Percentiles rank a stretch among this genome's conserved stretches.
Conservation (phyloP, 2,329 filamentous ascomycete genomes). For the Fusarium annulatum region DNA sequence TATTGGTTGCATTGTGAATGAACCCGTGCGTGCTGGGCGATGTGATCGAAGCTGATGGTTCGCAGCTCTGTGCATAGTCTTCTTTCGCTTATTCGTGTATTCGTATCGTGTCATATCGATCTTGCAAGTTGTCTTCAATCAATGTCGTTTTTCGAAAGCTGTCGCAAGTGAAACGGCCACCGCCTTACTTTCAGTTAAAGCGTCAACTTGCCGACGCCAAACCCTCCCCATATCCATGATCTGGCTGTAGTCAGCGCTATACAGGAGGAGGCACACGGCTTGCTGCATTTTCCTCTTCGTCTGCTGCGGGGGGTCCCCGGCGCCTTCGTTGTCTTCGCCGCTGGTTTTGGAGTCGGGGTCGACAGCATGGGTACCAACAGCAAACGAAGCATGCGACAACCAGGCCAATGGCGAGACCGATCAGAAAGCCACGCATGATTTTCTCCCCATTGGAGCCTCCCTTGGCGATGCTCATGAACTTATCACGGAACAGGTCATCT, state of each 20-base stretch:
- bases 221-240: neutral
- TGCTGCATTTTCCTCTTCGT: conserved; percentile 29
- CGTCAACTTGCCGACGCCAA: neutral
- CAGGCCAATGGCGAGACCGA: conserved; percentile 49
- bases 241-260: neutral
- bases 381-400: conserved; percentile 48
- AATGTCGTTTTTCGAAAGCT: neutral
- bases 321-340: conserved; percentile 32
- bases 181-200: neutral
- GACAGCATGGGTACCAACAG: conserved; percentile 50
- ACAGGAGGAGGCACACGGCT: conserved; percentile 21
- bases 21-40: neutral
- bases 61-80: neutral
- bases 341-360: conserved; percentile 28
- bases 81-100: neutral
- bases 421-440: conserved; percentile 50
- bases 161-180: neutral
- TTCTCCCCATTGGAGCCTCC: conserved; percentile 48
- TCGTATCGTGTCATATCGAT: conserved; percentile 1
- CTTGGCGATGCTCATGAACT: conserved; percentile 45
- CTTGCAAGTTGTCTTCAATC: neutral
- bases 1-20: neutral
- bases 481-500: conserved; percentile 43
- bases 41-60: neutral
- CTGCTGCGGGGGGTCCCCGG: conserved; percentile 28